These are phyloP conservation scores for Desmodesmus armatus DNA, from an alignment of 139 green algal genomes.

Conservation along the genomic window DNA sequence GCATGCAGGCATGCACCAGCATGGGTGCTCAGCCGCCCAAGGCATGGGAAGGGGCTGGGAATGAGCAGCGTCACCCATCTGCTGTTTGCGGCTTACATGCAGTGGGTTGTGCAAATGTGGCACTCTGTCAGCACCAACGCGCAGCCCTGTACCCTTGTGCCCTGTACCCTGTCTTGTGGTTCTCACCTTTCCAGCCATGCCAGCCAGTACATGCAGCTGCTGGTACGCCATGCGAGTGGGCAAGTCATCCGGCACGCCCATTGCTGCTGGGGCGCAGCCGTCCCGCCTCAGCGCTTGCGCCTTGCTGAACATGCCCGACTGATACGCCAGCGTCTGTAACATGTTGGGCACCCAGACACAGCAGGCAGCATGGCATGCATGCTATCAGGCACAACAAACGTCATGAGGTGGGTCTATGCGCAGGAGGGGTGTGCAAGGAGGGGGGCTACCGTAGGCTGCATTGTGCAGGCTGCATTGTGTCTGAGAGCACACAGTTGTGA, in stretches of 20 bases:
- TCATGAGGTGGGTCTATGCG: too few species aligned
- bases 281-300: constrained; percentile 59
- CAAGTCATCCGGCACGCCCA: constrained; percentile 82
- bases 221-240: constrained; percentile 82
- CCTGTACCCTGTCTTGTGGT: too few species aligned
- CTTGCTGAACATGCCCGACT: constrained; percentile 61
- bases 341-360: too few species aligned
- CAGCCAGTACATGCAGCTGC: constrained; percentile 79
- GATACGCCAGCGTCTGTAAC: constrained; percentile 63
- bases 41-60: too few species aligned
- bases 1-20: too few species aligned
- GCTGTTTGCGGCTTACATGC: too few species aligned
- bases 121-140: too few species aligned
- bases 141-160: too few species aligned
- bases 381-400: neutral
- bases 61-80: too few species aligned
- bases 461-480: neutral
- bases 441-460: neutral
- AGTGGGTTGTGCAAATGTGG: too few species aligned
- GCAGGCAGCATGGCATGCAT: neutral
- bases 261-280: constrained; percentile 53
- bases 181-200: constrained; percentile 84
- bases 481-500: too few species aligned
- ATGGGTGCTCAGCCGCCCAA: too few species aligned
- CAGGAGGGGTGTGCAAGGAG: neutral